Base-by-base conservation (phyloP, 441 rosid species). In the Populus hybrid region DNA sequence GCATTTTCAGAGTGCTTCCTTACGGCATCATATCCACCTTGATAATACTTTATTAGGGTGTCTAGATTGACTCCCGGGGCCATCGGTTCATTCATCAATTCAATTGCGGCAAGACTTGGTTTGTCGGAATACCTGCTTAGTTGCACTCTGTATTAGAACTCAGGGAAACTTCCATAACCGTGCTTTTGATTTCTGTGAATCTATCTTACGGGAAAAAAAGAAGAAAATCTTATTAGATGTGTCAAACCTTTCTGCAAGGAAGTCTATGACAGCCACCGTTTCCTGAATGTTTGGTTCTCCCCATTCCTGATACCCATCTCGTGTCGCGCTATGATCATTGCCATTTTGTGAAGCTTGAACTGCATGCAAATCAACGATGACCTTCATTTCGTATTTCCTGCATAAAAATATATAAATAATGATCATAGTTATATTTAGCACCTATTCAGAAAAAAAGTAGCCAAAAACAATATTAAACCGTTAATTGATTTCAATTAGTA, bases 271-370 rank as follows among this genome's bases (percentile, higher is more conserved):
- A n/a, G 79, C 71, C 6, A 81, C 84, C 8, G 89, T 86, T 2
- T 82, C 87, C 6, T 36, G 66, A 5, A 81, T 79, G 70, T 84
- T 12, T 24, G 83, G 73, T 57, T 81, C 82, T 28, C 81, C 87
- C 86, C 89, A 84, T 81, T 86, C 89, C 36, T 14, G 78, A 71
- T 35, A 81, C 21, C 84, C 87, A 68, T 84, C 87, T 72, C 85
- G 73, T 23, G 86, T 0, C 1, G 24, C 86, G 11, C 87, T 84
- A 30, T 84, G 87, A 0, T 2, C 73, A 11, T 74, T 26, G 1
- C 86, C 86, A 38, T 86, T 86, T 73, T 86, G 87, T 12, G 86
- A 84, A 78, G 70, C 82, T 30, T 73, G 64, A 57, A 26, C 46
- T 6, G 85, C 87, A 19, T 84, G 89, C 72, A 86, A 71, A 82